Percentiles rank a stretch among this genome's conserved stretches.
Conservation (phyloP, 2,329 filamentous ascomycete species). For the Cladosporium colombiae region DNA sequence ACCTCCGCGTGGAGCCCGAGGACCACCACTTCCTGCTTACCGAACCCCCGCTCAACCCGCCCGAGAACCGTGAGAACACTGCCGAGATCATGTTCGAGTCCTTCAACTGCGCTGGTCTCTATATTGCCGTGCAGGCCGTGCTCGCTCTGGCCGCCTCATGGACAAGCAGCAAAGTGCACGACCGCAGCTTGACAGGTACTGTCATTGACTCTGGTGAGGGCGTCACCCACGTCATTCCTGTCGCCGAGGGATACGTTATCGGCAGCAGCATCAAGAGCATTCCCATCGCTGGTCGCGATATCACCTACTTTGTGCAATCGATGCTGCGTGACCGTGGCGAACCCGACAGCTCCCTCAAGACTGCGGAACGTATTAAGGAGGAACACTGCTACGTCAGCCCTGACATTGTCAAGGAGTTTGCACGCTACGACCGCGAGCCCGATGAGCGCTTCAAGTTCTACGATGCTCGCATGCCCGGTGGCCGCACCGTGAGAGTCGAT, state of each 20-base stretch:
- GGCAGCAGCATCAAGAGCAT: conserved; percentile 99
- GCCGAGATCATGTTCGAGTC: conserved; percentile 99
- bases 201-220: conserved; percentile 98
- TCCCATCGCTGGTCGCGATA: conserved; percentile 94
- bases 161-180: conserved; percentile 97
- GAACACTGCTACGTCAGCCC: conserved; percentile 98
- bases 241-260: conserved; percentile 98
- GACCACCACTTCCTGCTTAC: conserved; percentile 98
- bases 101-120: conserved; percentile 98
- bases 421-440: conserved; percentile 88
- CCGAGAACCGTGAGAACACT: conserved; percentile 97
- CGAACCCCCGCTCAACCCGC: conserved; percentile 96
- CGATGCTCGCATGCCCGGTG: conserved; percentile 80
- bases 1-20: conserved; percentile 94
- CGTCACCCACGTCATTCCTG: conserved; percentile 98
- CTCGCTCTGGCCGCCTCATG: conserved; percentile 94
- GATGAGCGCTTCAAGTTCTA: conserved; percentile 85
- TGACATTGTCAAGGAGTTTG: conserved; percentile 98
- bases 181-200: conserved; percentile 92
- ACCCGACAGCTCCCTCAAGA: conserved; percentile 94
- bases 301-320: conserved; percentile 98
- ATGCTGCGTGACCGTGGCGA: conserved; percentile 94
- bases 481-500: conserved; percentile 81
- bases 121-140: conserved; percentile 97
- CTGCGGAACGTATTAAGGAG: conserved; percentile 97